Evolutionary conservation across 2,329 filamentous ascomycete species (phyloP), one percentile per base, ranked within the genome.

Genomic region (Ambrosiella xylebori): DNA sequence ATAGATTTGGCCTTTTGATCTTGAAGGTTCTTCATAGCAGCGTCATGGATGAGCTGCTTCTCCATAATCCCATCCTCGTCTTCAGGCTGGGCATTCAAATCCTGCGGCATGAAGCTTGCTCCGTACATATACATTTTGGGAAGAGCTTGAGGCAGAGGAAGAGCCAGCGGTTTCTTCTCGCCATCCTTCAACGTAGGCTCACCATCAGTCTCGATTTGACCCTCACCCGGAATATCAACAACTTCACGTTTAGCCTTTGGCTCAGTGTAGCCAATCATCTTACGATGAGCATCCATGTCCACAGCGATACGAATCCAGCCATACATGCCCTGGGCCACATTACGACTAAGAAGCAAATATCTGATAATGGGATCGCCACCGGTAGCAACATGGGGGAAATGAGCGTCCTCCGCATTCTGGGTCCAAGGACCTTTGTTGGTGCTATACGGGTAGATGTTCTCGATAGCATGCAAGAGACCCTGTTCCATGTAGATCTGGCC

Each of bases 401-500:
- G 71, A 19, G 67, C 64, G 63, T 84, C 81, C 0, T 77, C 70
- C 1, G 67, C 68, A 64, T 84, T 84, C 41, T 65, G 68, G 2
- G 75, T 81, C 38, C 76, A 58, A 0, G 66, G 62, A 63, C 74
- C 71, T 0, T 67, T 71, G 66, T 78, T 79, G 57, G 65, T 65
- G 45, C 63, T 66, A 66, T 79, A 78, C 0, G 79, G 78, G 1
- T 67, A 64, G 0, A 69, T 68, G 15, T 67, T 64, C 60, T 81
- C 76, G 52, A 82, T 77, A 19, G 70, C 65, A 3, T 67, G 61
- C 61, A 80, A 74, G 39, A 84, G 73, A 57, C 73, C 71, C 64
- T 82, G 76, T 66, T 82, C 78, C 65, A 82, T 79, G 70, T 81
- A 84, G 57, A 81, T 67, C 66, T 85, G 80, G n/a, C 81, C 80